These are phyloP conservation scores for Incumbomyces delicatus DNA, from an alignment of 2,329 filamentous ascomycete genomes.

Conservation along the genomic window DNA sequence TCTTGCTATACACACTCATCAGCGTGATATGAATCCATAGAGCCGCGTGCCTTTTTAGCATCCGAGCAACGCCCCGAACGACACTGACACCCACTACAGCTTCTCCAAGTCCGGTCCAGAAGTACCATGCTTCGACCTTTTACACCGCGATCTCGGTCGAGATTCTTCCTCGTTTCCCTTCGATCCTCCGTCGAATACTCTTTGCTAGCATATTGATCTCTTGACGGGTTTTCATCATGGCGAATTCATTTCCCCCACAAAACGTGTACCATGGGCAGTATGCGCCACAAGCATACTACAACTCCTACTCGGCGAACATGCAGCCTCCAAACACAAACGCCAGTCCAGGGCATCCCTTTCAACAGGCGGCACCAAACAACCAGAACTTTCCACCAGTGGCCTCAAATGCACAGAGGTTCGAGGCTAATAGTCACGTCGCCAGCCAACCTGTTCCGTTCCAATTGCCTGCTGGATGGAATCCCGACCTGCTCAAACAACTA, in stretches of 20 bases:
- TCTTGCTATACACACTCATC: too few species aligned
- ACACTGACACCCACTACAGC: too few species aligned
- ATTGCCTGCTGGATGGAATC: not conserved
- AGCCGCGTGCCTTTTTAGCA: too few species aligned
- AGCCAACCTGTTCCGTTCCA: conserved; percentile 12
- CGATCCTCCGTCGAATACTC: too few species aligned
- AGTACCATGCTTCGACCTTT: too few species aligned
- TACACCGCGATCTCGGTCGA: too few species aligned
- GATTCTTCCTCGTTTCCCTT: too few species aligned
- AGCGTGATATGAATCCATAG: too few species aligned
- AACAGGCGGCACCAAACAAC: not conserved
- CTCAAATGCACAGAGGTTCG: conserved; percentile 20
- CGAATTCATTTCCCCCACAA: not conserved
- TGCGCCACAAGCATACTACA: not conserved
- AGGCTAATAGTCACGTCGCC: conserved; percentile 25
- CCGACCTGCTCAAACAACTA: conserved; percentile 1
- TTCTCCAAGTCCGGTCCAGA: too few species aligned
- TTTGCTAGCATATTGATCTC: too few species aligned
- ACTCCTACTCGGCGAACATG: not conserved
- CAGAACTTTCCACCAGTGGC: not conserved
- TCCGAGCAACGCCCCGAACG: too few species aligned
- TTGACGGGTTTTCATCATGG: not conserved
- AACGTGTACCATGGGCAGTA: not conserved
- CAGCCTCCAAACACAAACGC: conserved; percentile 1
- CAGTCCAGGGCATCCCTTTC: not conserved